Evolutionary conservation across 176 grass and related monocot species (phyloP).

Genomic region (Triticum dicoccoides): DNA sequence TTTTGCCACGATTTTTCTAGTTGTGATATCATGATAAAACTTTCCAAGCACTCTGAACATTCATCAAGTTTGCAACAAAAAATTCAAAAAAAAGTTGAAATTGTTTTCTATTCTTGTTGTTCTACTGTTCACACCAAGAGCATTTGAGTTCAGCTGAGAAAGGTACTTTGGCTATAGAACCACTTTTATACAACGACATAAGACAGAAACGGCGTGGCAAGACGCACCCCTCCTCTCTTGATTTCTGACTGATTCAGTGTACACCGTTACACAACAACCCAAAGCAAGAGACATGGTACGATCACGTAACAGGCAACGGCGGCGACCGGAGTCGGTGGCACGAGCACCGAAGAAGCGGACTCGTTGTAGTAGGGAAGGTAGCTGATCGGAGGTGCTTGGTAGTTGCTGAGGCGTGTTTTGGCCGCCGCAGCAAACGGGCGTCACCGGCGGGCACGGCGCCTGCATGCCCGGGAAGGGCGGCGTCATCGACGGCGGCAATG

Average conservation of each 20-base stretch:
- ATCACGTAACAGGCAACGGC: neutral
- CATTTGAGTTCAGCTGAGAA: no score
- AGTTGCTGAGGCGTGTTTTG: conserved; percentile 34
- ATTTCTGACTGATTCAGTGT: neutral
- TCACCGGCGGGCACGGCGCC: conserved; percentile 28
- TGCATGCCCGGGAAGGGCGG: neutral
- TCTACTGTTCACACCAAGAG: no score
- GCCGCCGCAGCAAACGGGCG: conserved; percentile 38
- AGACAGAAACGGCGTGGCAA: no score
- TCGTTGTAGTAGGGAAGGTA: conserved; percentile 43
- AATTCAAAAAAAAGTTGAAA: no score
- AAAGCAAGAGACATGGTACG: neutral
- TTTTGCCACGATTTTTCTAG: no score
- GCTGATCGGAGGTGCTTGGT: conserved; percentile 12
- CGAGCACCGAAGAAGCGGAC: conserved; percentile 11
- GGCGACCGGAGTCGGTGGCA: neutral
- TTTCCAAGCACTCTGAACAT: no score
- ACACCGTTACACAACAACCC: neutral
- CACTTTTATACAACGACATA: no score
- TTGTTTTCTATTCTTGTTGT: no score
- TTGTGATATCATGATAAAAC: no score
- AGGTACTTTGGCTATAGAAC: no score
- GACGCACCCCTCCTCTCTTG: no score
- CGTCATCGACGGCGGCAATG: neutral
- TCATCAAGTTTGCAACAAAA: no score